These are phyloP conservation scores for Coleophoma crateriformis DNA, from an alignment of 2,329 filamentous ascomycete genomes.

Conservation along the genomic window DNA sequence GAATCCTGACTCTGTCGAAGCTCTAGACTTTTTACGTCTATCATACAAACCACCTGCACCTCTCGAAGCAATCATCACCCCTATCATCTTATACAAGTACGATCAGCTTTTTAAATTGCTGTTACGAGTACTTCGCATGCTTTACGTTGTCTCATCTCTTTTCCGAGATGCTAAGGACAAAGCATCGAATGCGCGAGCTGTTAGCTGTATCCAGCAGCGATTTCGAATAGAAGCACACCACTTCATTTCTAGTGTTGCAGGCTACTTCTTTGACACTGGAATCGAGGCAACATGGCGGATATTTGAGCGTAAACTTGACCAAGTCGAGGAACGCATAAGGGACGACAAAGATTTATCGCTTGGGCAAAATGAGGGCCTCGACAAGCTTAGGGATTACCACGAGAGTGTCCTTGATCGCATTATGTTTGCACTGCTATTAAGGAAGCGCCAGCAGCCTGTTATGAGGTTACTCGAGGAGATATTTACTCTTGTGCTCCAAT, in stretches of 20 bases:
- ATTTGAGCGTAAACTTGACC: conserved; percentile 62
- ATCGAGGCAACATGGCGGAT: conserved; percentile 67
- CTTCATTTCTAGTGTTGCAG: conserved; percentile 66
- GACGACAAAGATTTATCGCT: conserved; percentile 31
- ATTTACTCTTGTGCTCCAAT: conserved; percentile 65
- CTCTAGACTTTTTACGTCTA: conserved; percentile 86
- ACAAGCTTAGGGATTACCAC: conserved; percentile 63
- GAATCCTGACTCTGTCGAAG: conserved; percentile 76
- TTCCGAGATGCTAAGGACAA: conserved; percentile 49
- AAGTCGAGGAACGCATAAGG: conserved; percentile 52
- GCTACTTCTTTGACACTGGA: conserved; percentile 76
- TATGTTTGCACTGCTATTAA: conserved; percentile 65
- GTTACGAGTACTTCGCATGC: conserved; percentile 70
- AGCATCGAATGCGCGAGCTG: conserved; percentile 15
- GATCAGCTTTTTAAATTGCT: conserved; percentile 80
- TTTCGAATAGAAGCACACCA: conserved; percentile 76
- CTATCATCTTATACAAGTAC: conserved; percentile 67
- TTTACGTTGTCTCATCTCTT: conserved; percentile 66
- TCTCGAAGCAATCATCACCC: conserved; percentile 68
- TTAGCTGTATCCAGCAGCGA: conserved; percentile 27
- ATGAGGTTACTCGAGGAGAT: conserved; percentile 71
- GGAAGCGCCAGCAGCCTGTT: conserved; percentile 69
- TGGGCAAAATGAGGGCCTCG: conserved; percentile 53
- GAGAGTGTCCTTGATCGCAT: conserved; percentile 71
- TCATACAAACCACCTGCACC: conserved; percentile 75